A percentile compares a stretch with the other conserved stretches of the same genome.
phyloP scores from a whole-genome alignment of 1,284 basidiomycete genomes.

The Rhodotorula glutinis region DNA sequence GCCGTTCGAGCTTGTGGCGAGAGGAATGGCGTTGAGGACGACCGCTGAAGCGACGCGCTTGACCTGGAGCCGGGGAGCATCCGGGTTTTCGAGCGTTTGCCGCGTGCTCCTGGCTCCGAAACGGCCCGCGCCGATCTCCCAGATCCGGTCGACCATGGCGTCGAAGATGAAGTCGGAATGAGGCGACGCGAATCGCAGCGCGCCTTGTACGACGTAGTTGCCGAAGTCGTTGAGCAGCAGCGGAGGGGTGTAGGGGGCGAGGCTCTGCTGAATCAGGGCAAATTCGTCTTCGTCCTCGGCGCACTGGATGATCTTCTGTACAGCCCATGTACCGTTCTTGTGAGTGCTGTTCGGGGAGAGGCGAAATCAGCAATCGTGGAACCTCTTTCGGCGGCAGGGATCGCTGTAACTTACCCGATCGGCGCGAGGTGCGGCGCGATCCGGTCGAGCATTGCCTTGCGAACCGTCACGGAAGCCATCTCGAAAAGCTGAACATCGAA shows the following conservation, averaged over 20 bases:
- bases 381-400: fast-evolving
- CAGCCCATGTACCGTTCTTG: slow-evolving; percentile 99
- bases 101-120: slow-evolving; percentile 98
- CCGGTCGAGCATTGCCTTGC: slow-evolving; percentile 87
- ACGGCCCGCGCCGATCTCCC: slow-evolving; percentile 62
- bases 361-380: too few species aligned
- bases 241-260: slow-evolving; percentile 88
- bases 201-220: slow-evolving; percentile 96
- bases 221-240: slow-evolving; percentile 73
- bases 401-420: slow-evolving; percentile 60
- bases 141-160: slow-evolving; percentile 95
- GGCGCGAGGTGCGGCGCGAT: slow-evolving; percentile 91
- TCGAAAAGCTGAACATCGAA: slow-evolving; percentile 84
- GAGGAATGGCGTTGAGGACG: slow-evolving; percentile 93
- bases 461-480: slow-evolving; percentile 70
- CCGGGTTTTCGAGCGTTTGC: slow-evolving; percentile 86
- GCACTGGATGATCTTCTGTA: slow-evolving; percentile 97
- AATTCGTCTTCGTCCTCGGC: slow-evolving; percentile 86
- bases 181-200: slow-evolving; percentile 83
- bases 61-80: slow-evolving; percentile 61
- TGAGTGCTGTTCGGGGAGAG: slow-evolving; percentile 58
- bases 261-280: slow-evolving; percentile 73
- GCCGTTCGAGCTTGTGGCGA: slow-evolving; percentile 97
- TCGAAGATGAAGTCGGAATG: slow-evolving; percentile 95
- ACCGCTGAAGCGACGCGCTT: slow-evolving; percentile 92